phyloP scores from a whole-genome alignment of 805 yeast species.

The Hanseniaspora taiwanica region DNA sequence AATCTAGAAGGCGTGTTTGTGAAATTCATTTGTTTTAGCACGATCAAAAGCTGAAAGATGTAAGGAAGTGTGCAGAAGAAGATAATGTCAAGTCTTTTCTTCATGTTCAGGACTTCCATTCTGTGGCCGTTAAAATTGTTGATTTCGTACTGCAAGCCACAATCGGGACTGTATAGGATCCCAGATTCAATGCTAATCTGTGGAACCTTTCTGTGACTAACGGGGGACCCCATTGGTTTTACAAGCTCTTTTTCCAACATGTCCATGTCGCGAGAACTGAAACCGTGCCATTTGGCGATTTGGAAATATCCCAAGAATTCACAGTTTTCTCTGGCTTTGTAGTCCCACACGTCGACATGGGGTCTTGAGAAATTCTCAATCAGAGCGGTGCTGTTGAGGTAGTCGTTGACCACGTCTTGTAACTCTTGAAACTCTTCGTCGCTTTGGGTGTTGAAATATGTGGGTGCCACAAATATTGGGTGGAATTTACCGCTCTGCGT shows the following conservation, averaged over 20 bases:
- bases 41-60: conserved; percentile 39
- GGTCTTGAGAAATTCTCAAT: conserved; percentile 37
- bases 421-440: conserved; percentile 32
- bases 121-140: conserved; percentile 39
- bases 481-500: conserved; percentile 53
- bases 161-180: conserved; percentile 75
- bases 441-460: conserved; percentile 31
- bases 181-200: conserved; percentile 39
- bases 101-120: conserved; percentile 31
- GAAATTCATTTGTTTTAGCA: conserved; percentile 56
- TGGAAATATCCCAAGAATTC: conserved; percentile 64
- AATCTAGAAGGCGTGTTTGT: conserved; percentile 72
- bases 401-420: conserved; percentile 30
- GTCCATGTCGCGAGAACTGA: conserved; percentile 35
- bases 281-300: conserved; percentile 43
- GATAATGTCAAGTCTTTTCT: conserved; percentile 28
- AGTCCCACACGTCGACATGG: conserved; percentile 16
- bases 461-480: conserved; percentile 50
- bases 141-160: conserved; percentile 46
- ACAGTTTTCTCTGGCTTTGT: conserved; percentile 35
- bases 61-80: conserved; percentile 34
- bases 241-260: conserved; percentile 59
- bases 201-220: conserved; percentile 39
- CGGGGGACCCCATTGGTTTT: conserved; percentile 72
- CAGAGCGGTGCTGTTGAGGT: conserved; percentile 30